These are phyloP conservation scores for Zoysia pacifica DNA, from an alignment of 176 grass and related monocot species.

Conservation along the genomic window DNA sequence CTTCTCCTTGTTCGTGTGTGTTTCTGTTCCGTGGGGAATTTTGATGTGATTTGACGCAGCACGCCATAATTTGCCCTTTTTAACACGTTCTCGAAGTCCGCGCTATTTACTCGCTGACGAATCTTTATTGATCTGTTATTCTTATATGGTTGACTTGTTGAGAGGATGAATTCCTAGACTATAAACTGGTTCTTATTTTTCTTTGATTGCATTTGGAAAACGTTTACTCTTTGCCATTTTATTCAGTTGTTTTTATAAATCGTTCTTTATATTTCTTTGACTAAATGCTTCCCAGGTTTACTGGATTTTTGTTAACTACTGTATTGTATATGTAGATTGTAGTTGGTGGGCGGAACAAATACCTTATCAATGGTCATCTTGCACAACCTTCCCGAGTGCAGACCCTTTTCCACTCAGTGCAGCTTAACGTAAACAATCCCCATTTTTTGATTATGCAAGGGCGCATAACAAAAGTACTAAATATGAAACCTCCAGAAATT, in stretches of 20 bases:
- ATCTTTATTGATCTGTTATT: neutral
- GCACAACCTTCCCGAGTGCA: conserved; percentile 88
- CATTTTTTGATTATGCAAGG: conserved; percentile 99
- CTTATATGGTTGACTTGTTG: neutral
- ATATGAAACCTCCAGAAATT: conserved; percentile 96
- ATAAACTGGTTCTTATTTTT: neutral
- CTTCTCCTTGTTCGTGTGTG: neutral
- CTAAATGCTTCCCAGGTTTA: neutral
- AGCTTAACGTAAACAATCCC: conserved; percentile 98
- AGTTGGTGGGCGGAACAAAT: conserved; percentile 86
- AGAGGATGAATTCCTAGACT: neutral
- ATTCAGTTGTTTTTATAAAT: neutral
- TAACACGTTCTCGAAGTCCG: neutral
- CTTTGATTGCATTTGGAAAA: neutral
- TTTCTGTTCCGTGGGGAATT: conserved; percentile 4
- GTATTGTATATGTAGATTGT: conserved; percentile 62
- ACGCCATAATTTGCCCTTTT: conserved; percentile 7
- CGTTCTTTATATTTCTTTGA: neutral
- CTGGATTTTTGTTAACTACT: conserved; percentile 17
- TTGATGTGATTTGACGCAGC: neutral
- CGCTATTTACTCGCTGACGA: conserved; percentile 3
- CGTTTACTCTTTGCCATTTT: neutral
- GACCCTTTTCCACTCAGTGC: conserved; percentile 96
- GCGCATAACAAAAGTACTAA: conserved; percentile 93
- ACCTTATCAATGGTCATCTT: conserved; percentile 90